Evolutionary conservation across 257 asterid genomes (phyloP).

Genomic region (Leptodermis oblonga): DNA sequence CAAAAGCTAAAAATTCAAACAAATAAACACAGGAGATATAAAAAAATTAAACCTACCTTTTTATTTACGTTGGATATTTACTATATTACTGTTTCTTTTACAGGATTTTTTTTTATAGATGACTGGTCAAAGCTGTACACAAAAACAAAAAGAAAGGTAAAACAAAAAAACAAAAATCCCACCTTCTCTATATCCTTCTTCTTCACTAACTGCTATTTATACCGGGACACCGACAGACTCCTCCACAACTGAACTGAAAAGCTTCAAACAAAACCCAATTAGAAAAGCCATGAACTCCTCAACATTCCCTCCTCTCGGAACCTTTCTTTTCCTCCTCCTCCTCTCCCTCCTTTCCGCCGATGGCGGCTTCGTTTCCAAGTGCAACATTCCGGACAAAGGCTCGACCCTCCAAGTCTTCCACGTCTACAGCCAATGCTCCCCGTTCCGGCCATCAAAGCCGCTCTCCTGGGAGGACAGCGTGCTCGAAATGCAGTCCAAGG

Average conservation of each 20-base stretch:
- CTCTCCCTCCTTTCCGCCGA: slow-evolving; percentile 22
- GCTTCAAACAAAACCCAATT: not conserved
- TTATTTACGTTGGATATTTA: too few relatives aligned
- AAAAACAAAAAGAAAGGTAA: not conserved
- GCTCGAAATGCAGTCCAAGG: slow-evolving; percentile 67
- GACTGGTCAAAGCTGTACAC: slow-evolving; percentile 3
- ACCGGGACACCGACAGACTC: not conserved
- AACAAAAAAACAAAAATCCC: too few relatives aligned
- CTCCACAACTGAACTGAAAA: not conserved
- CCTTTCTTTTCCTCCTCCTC: slow-evolving; percentile 21
- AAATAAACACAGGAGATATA: too few relatives aligned
- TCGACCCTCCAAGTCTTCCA: slow-evolving; percentile 62
- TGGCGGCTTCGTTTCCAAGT: slow-evolving; percentile 30
- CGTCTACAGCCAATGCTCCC: slow-evolving; percentile 66
- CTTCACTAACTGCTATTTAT: not conserved
- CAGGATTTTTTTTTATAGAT: not conserved
- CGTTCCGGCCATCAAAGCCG: slow-evolving; percentile 34
- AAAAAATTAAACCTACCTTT: too few relatives aligned
- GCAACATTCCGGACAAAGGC: slow-evolving; percentile 30
- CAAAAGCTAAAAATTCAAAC: too few relatives aligned
- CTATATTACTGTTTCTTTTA: too few relatives aligned
- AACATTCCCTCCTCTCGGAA: not conserved
- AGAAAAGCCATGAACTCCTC: slow-evolving; percentile 9
- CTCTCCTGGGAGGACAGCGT: slow-evolving; percentile 60
- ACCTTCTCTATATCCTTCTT: not conserved